Evolutionary conservation across 2,329 filamentous ascomycete genomes (phyloP), one percentile per base, ranked within the genome.

Genomic region (Dothideomycetes sp.): DNA sequence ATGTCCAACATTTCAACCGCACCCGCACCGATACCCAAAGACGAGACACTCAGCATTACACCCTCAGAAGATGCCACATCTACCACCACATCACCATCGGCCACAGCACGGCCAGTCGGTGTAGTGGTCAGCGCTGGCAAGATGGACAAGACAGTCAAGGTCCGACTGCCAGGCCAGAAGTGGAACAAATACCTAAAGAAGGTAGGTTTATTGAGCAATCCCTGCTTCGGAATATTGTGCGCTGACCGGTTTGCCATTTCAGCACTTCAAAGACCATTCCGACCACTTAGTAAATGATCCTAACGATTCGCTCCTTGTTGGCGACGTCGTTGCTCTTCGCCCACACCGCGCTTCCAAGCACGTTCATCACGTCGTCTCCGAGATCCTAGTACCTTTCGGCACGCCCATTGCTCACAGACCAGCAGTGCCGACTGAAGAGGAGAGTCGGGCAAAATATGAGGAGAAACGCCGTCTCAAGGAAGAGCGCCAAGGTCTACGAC

Each of bases 61-160:
- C 16, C 1, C 4, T 20, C 10, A 11, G 22, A 33, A 4, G 37
- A 18, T 13, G 29, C 12, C 22, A 25, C 20, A 25, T 40, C 37
- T 15, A 25, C 20, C 4, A n/a, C n/a, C n/a, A n/a, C n/a, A n/a
- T n/a, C n/a, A n/a, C n/a, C n/a, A n/a, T n/a, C n/a, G n/a, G n/a
- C 7, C 31, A 43, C 38, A 23, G 16, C 13, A 18, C 28, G 27
- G 27, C 42, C 42, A 20, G 48, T 55, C 3, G 82, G 82, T 47
- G 76, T 89, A 28, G 84, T 89, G 17, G 75, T 88, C 35, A 85
- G 82, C 29, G 78, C 83, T 5, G 84, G 84, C 15, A 71, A 80
- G 45, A 87, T 87, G 80, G 64, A 77, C 45, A 84, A 80, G 63
- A 87, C 83, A 3, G 82, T 87, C 43, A 87, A 84, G 63, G 84